These are phyloP conservation scores for Huiozyma sinensis DNA, from an alignment of 805 yeast species.

Conservation along the genomic window DNA sequence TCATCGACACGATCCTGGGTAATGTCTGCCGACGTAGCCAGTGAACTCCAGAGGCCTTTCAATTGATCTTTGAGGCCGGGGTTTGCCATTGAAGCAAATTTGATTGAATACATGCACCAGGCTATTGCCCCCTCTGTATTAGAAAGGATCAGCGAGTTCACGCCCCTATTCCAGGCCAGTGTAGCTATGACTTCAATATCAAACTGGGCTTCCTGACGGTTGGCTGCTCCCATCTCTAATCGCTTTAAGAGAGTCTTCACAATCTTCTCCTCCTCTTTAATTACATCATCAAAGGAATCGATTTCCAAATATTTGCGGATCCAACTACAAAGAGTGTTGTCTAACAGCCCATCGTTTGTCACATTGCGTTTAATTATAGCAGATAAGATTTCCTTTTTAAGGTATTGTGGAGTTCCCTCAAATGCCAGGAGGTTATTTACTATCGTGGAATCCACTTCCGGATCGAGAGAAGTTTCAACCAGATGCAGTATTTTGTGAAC, in stretches of 20 bases:
- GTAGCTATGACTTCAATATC: constrained; percentile 32
- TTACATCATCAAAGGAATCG: background rate
- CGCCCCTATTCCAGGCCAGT: constrained; percentile 32
- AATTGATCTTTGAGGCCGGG: constrained; percentile 18
- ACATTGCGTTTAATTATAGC: constrained; percentile 19
- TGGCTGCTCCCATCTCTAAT: constrained; percentile 1
- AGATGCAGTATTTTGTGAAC: constrained; percentile 14
- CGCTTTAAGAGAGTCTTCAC: background rate
- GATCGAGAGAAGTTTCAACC: constrained; percentile 6
- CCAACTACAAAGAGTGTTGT: constrained; percentile 23
- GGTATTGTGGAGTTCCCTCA: constrained; percentile 10
- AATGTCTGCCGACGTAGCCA: constrained; percentile 9
- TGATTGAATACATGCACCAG: constrained; percentile 25
- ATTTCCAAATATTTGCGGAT: constrained; percentile 16
- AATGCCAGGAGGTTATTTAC: constrained; percentile 9
- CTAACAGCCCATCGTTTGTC: constrained; percentile 4
- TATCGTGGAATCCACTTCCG: constrained; percentile 18
- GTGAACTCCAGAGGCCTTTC: constrained; percentile 22
- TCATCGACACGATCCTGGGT: too few relatives aligned
- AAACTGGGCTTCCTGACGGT: constrained; percentile 8
- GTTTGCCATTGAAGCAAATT: constrained; percentile 21
- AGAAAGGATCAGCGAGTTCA: constrained; percentile 18
- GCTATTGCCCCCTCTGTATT: constrained; percentile 12
- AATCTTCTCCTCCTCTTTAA: background rate
- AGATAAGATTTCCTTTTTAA: constrained; percentile 12